These are phyloP conservation scores for Zymoseptoria crescenta DNA, from an alignment of 2,329 filamentous ascomycete genomes.

Conservation along the genomic window DNA sequence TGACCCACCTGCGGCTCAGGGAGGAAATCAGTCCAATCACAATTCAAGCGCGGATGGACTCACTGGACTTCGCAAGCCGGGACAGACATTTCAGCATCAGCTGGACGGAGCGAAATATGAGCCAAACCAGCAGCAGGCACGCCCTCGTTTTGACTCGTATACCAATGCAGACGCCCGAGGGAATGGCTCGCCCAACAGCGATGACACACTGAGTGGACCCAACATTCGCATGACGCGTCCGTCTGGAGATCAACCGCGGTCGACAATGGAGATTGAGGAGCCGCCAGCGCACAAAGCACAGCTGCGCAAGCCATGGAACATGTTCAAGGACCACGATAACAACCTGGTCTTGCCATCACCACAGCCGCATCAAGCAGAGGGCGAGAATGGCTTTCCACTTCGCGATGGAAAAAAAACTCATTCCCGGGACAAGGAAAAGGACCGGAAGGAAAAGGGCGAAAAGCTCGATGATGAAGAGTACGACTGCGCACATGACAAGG, in stretches of 20 bases:
- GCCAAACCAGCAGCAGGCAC: neutral
- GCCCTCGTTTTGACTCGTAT: neutral
- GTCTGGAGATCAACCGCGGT: slow-evolving; percentile 14
- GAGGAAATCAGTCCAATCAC: neutral
- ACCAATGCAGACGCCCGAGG: neutral
- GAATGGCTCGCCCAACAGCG: slow-evolving; percentile 9
- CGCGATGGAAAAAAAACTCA: slow-evolving; percentile 5
- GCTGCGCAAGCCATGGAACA: slow-evolving; percentile 14
- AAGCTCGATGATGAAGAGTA: slow-evolving; percentile 42
- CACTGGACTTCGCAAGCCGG: neutral
- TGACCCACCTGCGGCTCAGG: neutral
- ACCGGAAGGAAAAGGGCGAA: slow-evolving; percentile 6
- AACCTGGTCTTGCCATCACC: slow-evolving; percentile 36
- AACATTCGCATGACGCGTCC: slow-evolving; percentile 13
- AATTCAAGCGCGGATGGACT: neutral
- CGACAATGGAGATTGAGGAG: slow-evolving; percentile 26
- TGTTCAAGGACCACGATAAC: slow-evolving; percentile 31
- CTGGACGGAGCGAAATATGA: neutral
- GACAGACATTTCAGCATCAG: neutral
- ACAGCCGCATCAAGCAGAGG: slow-evolving; percentile 31
- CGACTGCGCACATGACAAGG: slow-evolving; percentile 53
- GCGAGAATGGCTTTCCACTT: slow-evolving; percentile 28
- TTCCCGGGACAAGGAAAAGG: slow-evolving; percentile 1
- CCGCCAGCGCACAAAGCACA: slow-evolving; percentile 13
- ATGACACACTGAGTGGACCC: slow-evolving; percentile 9